Evolutionary conservation across 306 rosid species (phyloP).

Genomic region (Canavalia gladiata): DNA sequence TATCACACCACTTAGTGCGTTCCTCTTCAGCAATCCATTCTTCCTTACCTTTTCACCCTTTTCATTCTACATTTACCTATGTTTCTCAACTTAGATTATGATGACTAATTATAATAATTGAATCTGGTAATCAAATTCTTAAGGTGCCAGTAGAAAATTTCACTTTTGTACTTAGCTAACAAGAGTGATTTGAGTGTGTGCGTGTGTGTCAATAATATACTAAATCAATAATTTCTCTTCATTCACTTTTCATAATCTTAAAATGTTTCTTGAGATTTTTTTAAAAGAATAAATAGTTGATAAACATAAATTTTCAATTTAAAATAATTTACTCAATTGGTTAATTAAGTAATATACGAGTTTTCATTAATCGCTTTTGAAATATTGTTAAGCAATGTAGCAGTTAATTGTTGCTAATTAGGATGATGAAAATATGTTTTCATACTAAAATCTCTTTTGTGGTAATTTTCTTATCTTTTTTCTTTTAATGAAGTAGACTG

Average conservation of each 20-base stretch:
- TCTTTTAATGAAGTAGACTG: no score
- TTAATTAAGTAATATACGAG: background rate
- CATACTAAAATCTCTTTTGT: no score
- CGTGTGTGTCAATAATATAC: background rate
- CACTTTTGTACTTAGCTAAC: background rate
- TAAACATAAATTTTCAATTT: background rate
- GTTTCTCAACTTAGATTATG: background rate
- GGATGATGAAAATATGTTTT: background rate
- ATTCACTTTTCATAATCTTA: conserved; percentile 1
- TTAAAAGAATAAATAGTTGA: background rate
- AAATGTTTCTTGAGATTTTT: background rate
- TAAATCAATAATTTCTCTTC: background rate
- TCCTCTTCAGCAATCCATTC: conserved; percentile 86
- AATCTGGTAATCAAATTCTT: background rate
- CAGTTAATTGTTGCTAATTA: background rate
- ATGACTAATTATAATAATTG: conserved; percentile 1
- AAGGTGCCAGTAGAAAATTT: background rate
- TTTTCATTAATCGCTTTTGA: background rate
- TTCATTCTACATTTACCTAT: background rate
- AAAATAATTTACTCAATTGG: background rate
- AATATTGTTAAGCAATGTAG: background rate
- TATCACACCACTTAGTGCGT: conserved; percentile 56
- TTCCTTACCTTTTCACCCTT: background rate
- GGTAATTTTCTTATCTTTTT: background rate
- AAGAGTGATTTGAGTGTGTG: background rate